Percentiles rank a stretch among this genome's conserved stretches.
Evolutionary conservation across 352 stramenopile species (phyloP).

Genomic region (Phytopythium vexans): DNA sequence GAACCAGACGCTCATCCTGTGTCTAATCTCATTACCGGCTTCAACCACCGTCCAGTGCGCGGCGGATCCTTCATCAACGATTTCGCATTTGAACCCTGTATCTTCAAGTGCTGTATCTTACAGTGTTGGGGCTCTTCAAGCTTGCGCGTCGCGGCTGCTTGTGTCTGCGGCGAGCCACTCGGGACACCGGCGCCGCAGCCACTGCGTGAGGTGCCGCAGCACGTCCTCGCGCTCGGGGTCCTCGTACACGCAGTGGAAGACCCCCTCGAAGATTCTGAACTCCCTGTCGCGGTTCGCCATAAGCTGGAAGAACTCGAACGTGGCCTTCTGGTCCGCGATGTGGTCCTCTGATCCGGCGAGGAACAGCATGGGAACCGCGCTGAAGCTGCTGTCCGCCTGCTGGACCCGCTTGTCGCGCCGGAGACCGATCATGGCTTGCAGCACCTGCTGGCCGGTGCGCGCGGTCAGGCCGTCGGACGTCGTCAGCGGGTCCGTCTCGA

Average conservation of each 20-base stretch:
- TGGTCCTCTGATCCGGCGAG: slow-evolving; percentile 46
- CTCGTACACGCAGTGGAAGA: slow-evolving; percentile 55
- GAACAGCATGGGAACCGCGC: slow-evolving; percentile 24
- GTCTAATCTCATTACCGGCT: too few species aligned
- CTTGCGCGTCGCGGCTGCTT: too few species aligned
- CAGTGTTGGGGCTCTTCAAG: too few species aligned
- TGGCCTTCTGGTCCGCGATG: slow-evolving; percentile 29
- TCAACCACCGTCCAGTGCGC: too few species aligned
- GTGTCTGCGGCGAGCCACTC: not conserved
- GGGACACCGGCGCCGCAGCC: slow-evolving; percentile 11
- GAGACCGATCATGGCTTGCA: slow-evolving; percentile 27
- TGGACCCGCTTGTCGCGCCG: slow-evolving; percentile 18
- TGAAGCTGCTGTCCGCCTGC: slow-evolving; percentile 13
- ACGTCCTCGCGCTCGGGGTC: slow-evolving; percentile 34
- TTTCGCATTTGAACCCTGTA: too few species aligned
- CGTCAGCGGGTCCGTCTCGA: slow-evolving; percentile 52
- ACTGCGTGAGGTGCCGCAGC: slow-evolving; percentile 11
- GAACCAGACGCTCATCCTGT: too few species aligned
- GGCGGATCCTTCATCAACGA: too few species aligned
- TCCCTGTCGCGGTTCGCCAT: slow-evolving; percentile 46
- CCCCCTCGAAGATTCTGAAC: slow-evolving; percentile 43
- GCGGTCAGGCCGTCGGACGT: slow-evolving; percentile 38
- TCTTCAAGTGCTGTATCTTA: too few species aligned
- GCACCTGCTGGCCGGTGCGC: slow-evolving; percentile 21
- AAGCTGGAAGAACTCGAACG: slow-evolving; percentile 31